Base-by-base conservation (phyloP, 148 eudicot genomes). In the Amaranthus palmeri region DNA sequence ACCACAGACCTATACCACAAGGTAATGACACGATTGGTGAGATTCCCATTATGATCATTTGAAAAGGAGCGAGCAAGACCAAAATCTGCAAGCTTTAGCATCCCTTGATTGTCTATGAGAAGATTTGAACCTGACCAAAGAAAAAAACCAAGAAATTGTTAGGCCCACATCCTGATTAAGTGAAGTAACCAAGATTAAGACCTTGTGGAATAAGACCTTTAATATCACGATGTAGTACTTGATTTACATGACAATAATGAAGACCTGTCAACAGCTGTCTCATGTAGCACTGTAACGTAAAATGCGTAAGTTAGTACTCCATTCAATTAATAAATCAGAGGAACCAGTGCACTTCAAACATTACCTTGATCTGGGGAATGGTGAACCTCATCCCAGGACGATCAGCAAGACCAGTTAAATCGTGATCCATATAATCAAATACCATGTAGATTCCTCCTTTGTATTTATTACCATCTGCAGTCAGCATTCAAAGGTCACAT, bases 391-490 rank as follows among this genome's bases (percentile, higher is more conserved):
- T 80, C 48, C 90, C 92, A 77, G 96, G 93, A 63, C 96, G 93
- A 81, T 88, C 86, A 71, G 88, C 86, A 73, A 88, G 89, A 71
- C 87, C 88, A 74, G 88, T 84, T 64, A 88, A 75, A 75, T 93
- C 96, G 75, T 90, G 98, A 83, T 90, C 98, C 98, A 93, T 93
- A 80, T 93, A 90, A 81, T 90, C 98, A 78, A 93, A 93, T 51
- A 92, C 98, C 98, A 93, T 88, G 77, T 88, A 93, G 55, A 90
- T 90, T 71, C 85, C 87, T 46, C 96, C 96, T 55, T 92, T 86
- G 74, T 88, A 87, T 62, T 86, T 88, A 64, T 87, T 84, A 65
- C 81, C 81, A 73, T 86, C 96, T 86, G 72, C 55, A 44, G 71
- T 58, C 67, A 41, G 25, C 61, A 72, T 54, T 68, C 54, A 52